Evolutionary conservation across 2,329 filamentous ascomycete species (phyloP).

Genomic region (Xylariaceae sp.): DNA sequence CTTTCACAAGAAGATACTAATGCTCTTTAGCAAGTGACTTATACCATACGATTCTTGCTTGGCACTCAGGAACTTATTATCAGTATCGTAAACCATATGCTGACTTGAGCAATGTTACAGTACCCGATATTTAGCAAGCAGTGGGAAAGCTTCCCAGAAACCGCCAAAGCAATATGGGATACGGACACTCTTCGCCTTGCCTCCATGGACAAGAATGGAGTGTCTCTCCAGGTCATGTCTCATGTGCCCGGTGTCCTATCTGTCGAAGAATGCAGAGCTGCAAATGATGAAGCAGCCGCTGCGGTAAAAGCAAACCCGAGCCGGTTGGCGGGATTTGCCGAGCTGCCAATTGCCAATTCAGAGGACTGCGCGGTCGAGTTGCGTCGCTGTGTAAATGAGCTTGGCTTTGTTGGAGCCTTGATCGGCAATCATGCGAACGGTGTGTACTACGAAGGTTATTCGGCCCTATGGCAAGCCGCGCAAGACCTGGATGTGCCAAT

Average conservation of each 20-base stretch:
- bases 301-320: constrained; percentile 22
- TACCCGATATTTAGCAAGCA: constrained; percentile 6
- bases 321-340: constrained; percentile 29
- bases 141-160: constrained; percentile 5
- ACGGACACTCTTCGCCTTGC: constrained; percentile 9
- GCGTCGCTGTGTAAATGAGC: constrained; percentile 25
- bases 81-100: not conserved
- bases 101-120: not conserved
- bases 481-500: constrained; percentile 45
- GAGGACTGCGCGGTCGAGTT: constrained; percentile 28
- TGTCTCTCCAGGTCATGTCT: constrained; percentile 26
- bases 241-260: constrained; percentile 20
- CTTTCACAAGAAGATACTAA: not conserved
- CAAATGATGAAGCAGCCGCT: constrained; percentile 25
- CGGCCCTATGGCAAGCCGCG: constrained; percentile 31
- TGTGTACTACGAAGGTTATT: constrained; percentile 31
- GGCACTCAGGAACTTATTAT: no score
- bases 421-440: constrained; percentile 27
- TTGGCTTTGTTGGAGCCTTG: constrained; percentile 32
- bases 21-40: not conserved
- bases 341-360: constrained; percentile 29
- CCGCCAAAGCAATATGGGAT: constrained; percentile 1
- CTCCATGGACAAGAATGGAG: constrained; percentile 21
- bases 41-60: no score
- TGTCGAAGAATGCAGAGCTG: constrained; percentile 15